phyloP scores from a whole-genome alignment of 2,329 filamentous ascomycete genomes.

The Fusarium concolor region DNA sequence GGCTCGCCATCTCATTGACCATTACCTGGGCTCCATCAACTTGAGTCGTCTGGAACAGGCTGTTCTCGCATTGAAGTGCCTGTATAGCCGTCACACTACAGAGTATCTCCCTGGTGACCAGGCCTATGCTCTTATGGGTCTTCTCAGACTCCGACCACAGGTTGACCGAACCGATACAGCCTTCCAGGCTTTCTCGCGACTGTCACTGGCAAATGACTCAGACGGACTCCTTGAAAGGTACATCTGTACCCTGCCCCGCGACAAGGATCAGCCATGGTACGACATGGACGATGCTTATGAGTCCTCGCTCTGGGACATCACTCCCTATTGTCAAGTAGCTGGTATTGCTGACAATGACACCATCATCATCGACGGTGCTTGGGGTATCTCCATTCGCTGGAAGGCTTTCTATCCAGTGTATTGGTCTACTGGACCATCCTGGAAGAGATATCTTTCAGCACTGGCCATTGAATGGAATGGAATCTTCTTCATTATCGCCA shows the following conservation, averaged over 20 bases:
- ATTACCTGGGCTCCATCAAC: constrained; percentile 49
- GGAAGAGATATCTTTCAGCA: constrained; percentile 35
- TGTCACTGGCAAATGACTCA: constrained; percentile 52
- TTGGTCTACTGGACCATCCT: constrained; percentile 44
- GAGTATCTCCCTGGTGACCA: constrained; percentile 48
- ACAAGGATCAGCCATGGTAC: constrained; percentile 45
- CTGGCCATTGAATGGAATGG: constrained; percentile 40
- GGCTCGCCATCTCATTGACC: constrained; percentile 51
- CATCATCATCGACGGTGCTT: constrained; percentile 50
- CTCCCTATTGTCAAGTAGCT: constrained; percentile 49
- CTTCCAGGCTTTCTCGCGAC: constrained; percentile 53
- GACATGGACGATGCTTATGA: constrained; percentile 50
- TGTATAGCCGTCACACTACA: constrained; percentile 45
- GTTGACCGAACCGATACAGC: constrained; percentile 50
- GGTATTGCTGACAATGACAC: constrained; percentile 51
- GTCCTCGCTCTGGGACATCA: constrained; percentile 51
- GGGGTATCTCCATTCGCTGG: constrained; percentile 50
- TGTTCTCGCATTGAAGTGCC: constrained; percentile 47
- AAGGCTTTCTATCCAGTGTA: constrained; percentile 47
- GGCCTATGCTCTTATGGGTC: constrained; percentile 53
- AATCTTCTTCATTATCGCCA: constrained; percentile 35
- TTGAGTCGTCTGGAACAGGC: constrained; percentile 51
- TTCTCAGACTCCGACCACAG: constrained; percentile 49
- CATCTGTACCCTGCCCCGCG: constrained; percentile 46
- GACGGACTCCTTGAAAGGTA: constrained; percentile 51